Conservation (phyloP, 2,329 filamentous ascomycete species). For the Ophiostoma tasmaniense region DNA sequence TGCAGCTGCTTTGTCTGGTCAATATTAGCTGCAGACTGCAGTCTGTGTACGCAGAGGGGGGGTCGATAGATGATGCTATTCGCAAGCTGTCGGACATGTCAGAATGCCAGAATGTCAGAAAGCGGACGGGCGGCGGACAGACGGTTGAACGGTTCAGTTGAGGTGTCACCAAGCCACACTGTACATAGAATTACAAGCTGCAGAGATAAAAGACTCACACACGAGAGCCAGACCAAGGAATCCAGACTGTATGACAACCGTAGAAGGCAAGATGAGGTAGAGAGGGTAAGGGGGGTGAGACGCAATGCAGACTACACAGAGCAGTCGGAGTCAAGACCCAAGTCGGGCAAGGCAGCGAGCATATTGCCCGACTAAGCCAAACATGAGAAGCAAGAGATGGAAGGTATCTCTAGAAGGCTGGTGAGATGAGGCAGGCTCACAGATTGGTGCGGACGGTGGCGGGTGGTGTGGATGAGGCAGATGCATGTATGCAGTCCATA, state of each 20-base stretch:
- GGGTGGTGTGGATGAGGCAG: background rate
- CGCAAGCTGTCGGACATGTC: background rate
- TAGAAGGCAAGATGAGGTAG: background rate
- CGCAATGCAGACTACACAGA: background rate
- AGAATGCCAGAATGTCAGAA: background rate
- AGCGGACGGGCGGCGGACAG: background rate
- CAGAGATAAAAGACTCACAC: background rate
- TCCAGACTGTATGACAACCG: background rate
- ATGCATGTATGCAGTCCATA: background rate
- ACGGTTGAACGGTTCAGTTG: background rate
- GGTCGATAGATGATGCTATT: background rate
- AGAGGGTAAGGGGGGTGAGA: background rate
- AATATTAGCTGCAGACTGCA: background rate
- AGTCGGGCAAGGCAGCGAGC: background rate
- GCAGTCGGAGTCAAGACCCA: background rate
- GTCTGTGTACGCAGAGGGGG: background rate
- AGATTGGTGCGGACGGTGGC: background rate
- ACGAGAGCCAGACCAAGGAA: background rate
- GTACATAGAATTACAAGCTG: no score
- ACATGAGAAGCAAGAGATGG: background rate
- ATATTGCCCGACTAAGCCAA: background rate
- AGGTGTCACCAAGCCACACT: background rate
- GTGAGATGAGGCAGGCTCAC: background rate
- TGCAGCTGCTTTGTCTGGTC: background rate
- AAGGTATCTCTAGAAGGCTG: background rate